A percentile compares a stretch with the other conserved stretches of the same genome.
Evolutionary conservation across 257 asterid species (phyloP).

Genomic region (Leptodermis oblonga): DNA sequence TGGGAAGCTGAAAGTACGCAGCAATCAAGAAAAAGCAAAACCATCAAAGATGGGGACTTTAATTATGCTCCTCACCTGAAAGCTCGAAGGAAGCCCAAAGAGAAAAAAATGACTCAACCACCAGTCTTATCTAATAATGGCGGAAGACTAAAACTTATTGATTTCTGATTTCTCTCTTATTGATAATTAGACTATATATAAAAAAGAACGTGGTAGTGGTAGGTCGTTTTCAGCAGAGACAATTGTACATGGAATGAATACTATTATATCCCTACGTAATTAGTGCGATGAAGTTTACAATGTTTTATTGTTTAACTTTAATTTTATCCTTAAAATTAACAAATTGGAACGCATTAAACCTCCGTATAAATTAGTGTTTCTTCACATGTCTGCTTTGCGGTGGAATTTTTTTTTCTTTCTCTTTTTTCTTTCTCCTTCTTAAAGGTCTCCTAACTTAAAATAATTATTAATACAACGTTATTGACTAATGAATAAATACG

Average conservation of each 20-base stretch:
- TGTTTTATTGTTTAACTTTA: neutral
- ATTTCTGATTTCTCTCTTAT: slow-evolving; percentile 29
- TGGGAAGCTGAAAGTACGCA: slow-evolving; percentile 1
- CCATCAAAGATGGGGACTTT: slow-evolving; percentile 15
- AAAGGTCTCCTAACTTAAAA: no score
- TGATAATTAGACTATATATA: slow-evolving; percentile 21
- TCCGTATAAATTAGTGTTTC: neutral
- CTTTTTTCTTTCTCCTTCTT: neutral
- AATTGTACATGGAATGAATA: neutral
- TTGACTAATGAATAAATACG: no score
- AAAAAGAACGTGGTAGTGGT: slow-evolving; percentile 32
- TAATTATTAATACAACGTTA: no score
- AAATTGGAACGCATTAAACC: neutral
- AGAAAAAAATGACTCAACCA: slow-evolving; percentile 16
- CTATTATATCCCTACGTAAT: slow-evolving; percentile 12
- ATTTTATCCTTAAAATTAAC: neutral
- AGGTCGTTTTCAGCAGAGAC: slow-evolving; percentile 27
- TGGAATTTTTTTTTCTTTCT: neutral
- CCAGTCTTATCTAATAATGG: slow-evolving; percentile 32
- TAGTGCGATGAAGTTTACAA: slow-evolving; percentile 14
- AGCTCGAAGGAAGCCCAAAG: slow-evolving; percentile 21
- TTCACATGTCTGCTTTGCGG: no score
- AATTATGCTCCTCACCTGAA: slow-evolving; percentile 24
- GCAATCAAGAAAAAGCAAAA: slow-evolving; percentile 4
- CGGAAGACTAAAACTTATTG: slow-evolving; percentile 26